phyloP scores from a whole-genome alignment of 2,329 filamentous ascomycete species.

The Fusarium nodosum region DNA sequence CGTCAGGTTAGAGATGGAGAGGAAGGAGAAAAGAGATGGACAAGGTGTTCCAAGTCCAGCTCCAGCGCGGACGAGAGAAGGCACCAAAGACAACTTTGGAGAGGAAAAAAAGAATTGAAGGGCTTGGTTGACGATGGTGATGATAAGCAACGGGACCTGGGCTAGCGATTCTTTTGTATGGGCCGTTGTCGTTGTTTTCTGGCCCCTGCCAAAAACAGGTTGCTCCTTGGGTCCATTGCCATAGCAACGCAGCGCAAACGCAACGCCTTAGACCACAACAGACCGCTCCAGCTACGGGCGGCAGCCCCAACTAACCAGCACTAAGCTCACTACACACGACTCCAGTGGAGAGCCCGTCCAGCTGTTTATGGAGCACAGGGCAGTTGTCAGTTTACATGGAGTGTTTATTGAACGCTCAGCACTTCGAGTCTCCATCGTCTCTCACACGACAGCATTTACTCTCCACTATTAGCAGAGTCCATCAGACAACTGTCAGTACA shows the following conservation, averaged over 20 bases:
- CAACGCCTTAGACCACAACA: slow-evolving; percentile 19
- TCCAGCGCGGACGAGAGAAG: slow-evolving; percentile 39
- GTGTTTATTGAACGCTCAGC: slow-evolving; percentile 10
- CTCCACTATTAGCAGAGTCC: not conserved
- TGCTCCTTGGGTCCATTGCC: slow-evolving; percentile 29
- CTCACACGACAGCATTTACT: slow-evolving; percentile 7
- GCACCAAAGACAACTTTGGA: slow-evolving; percentile 38
- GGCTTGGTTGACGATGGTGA: slow-evolving; percentile 43
- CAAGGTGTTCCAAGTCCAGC: slow-evolving; percentile 27
- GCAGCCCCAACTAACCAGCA: slow-evolving; percentile 7
- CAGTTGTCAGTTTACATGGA: slow-evolving; percentile 3
- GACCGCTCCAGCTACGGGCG: slow-evolving; percentile 23
- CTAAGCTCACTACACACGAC: not conserved
- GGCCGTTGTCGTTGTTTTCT: slow-evolving; percentile 32
- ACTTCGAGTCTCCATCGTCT: slow-evolving; percentile 8
- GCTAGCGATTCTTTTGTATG: slow-evolving; percentile 37
- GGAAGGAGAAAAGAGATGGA: slow-evolving; percentile 1
- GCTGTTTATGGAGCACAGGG: slow-evolving; percentile 9
- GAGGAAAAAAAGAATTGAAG: slow-evolving; percentile 39
- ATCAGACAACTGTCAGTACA: slow-evolving; percentile 1
- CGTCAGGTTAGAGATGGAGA: slow-evolving; percentile 1
- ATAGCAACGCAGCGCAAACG: slow-evolving; percentile 36
- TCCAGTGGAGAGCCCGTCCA: not conserved
- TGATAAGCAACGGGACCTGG: slow-evolving; percentile 32
- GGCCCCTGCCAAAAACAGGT: slow-evolving; percentile 48